These are phyloP conservation scores for Primulina eburnea DNA, from an alignment of 257 asterid species.

Conservation along the genomic window DNA sequence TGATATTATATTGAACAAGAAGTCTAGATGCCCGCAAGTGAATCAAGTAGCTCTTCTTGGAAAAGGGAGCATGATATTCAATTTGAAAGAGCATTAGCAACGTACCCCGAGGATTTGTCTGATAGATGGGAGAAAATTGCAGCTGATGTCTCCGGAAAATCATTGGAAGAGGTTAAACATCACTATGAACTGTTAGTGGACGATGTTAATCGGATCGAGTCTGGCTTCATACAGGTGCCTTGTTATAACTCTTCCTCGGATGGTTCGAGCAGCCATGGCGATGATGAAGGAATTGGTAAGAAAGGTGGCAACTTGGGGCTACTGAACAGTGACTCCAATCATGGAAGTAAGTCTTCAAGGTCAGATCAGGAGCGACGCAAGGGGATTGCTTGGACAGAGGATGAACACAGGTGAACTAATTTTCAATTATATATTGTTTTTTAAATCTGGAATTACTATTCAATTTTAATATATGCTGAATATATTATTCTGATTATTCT, in stretches of 20 bases:
- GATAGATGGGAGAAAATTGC: conserved; percentile 90
- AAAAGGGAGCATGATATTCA: conserved; percentile 75
- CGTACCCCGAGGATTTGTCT: conserved; percentile 54
- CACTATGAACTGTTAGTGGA: conserved; percentile 78
- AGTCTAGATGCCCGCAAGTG: conserved; percentile 60
- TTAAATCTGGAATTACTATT: conserved; percentile 1
- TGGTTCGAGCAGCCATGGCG: conserved; percentile 46
- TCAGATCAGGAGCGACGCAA: conserved; percentile 88
- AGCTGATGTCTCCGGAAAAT: conserved; percentile 69
- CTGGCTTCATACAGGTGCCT: conserved; percentile 68
- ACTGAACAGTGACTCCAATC: conserved; percentile 42
- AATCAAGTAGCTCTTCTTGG: conserved; percentile 67
- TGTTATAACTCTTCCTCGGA: conserved; percentile 54
- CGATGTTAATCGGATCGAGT: conserved; percentile 67
- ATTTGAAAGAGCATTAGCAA: conserved; percentile 72
- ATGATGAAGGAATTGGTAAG: conserved; percentile 51
- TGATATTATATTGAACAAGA: conserved; percentile 25
- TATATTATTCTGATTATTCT: conserved; percentile 9
- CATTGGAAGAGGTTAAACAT: conserved; percentile 58
- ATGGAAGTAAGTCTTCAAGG: conserved; percentile 57
- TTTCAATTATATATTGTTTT: conserved; percentile 8
- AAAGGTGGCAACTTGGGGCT: conserved; percentile 44
- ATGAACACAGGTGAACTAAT: conserved; percentile 75
- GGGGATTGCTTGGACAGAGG: conserved; percentile 98
- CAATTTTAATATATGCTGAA: not conserved